Conservation (phyloP, 345 rosid species). For the Pistacia vera region DNA sequence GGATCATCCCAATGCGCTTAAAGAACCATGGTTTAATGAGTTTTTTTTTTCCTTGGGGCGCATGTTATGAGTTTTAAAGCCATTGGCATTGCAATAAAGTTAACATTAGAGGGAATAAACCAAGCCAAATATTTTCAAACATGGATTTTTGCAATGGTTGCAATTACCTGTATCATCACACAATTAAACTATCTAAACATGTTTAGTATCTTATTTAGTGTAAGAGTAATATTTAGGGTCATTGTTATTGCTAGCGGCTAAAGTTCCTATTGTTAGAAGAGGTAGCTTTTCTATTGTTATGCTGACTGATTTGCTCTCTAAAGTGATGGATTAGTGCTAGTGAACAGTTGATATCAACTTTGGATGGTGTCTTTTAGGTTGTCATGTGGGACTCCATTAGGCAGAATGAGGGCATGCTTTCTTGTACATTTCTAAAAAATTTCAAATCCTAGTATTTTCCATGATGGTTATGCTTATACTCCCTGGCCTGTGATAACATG, state of each 20-base stretch:
- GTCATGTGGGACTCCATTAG: not conserved
- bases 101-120: conserved; percentile 65
- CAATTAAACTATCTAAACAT: conserved; percentile 79
- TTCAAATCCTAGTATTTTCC: not conserved
- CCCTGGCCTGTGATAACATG: not conserved
- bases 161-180: conserved; percentile 65
- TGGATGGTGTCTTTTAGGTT: not conserved
- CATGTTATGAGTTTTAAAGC: conserved; percentile 91
- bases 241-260: not conserved
- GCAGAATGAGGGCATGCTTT: not conserved
- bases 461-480: not conserved
- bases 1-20: conserved; percentile 1
- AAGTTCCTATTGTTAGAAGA: not conserved
- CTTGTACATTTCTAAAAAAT: not conserved
- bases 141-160: conserved; percentile 78
- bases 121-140: conserved; percentile 64
- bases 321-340: not conserved
- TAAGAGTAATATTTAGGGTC: too few species aligned
- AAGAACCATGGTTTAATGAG: not conserved
- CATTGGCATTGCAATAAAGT: conserved; percentile 77
- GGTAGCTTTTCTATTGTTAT: not conserved
- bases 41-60: conserved; percentile 11
- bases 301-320: not conserved
- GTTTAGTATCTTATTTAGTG: conserved; percentile 40
- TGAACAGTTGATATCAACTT: not conserved